Evolutionary conservation across 129 eudicot genomes (phyloP).

Genomic region (Silybum marianum): DNA sequence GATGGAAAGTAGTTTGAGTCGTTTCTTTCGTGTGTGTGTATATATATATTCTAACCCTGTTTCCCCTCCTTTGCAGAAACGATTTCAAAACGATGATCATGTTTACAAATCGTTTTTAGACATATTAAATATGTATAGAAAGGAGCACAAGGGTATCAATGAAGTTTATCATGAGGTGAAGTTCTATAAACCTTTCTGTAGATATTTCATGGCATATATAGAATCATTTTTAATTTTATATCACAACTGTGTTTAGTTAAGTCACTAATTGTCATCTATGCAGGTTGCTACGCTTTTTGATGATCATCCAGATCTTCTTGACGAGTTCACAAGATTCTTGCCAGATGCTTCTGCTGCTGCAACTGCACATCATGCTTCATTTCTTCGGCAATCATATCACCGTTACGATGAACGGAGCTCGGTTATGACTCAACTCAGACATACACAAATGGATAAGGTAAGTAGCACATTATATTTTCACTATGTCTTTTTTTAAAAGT

Average conservation of each 20-base stretch:
- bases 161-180: constrained; percentile 88
- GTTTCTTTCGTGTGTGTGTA: constrained; percentile 7
- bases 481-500: not conserved
- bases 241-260: not conserved
- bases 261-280: constrained; percentile 5
- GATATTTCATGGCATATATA: not conserved
- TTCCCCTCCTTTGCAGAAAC: constrained; percentile 52
- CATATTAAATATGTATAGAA: constrained; percentile 86
- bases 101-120: constrained; percentile 85
- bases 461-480: constrained; percentile 1
- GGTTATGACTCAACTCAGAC: constrained; percentile 49
- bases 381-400: constrained; percentile 48
- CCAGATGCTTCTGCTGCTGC: constrained; percentile 84
- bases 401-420: constrained; percentile 75
- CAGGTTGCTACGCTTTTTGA: constrained; percentile 90
- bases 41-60: constrained; percentile 8
- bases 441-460: constrained; percentile 67
- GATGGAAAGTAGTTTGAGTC: not conserved
- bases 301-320: constrained; percentile 86
- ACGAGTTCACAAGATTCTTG: constrained; percentile 86
- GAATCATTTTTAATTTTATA: not conserved
- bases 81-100: constrained; percentile 79
- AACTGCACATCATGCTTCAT: constrained; percentile 63
- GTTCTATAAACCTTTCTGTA: not conserved
- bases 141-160: constrained; percentile 80